Evolutionary conservation across 2,329 filamentous ascomycete genomes (phyloP).

Genomic region (Xylaria sp.): DNA sequence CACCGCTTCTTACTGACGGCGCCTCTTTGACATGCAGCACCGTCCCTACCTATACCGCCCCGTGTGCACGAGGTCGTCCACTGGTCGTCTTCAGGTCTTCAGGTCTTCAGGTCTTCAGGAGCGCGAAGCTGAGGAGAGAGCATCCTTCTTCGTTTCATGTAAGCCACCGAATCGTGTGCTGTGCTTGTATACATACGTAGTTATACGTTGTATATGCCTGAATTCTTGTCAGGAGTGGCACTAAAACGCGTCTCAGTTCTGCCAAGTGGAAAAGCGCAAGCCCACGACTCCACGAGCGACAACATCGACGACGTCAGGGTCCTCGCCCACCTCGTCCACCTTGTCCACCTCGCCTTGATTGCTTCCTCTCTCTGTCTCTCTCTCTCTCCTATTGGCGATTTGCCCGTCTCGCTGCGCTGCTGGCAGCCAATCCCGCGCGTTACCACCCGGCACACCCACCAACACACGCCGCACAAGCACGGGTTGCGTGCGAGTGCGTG

Average conservation of each 20-base stretch:
- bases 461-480: slow-evolving; percentile 31
- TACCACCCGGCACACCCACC: slow-evolving; percentile 18
- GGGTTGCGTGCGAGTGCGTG: slow-evolving; percentile 6
- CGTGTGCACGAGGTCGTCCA: too few relatives aligned
- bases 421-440: slow-evolving; percentile 34
- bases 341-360: too few relatives aligned
- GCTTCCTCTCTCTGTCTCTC: neutral
- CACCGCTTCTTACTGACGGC: neutral
- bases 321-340: too few relatives aligned
- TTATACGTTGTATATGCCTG: neutral
- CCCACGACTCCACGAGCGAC: too few relatives aligned
- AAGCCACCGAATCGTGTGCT: slow-evolving; percentile 12
- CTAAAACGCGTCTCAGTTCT: slow-evolving; percentile 18
- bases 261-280: too few relatives aligned
- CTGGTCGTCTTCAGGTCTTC: too few relatives aligned
- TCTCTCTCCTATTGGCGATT: slow-evolving; percentile 12
- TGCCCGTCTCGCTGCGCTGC: slow-evolving; percentile 21
- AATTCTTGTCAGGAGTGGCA: neutral
- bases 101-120: neutral
- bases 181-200: too few relatives aligned
- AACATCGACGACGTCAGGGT: too few relatives aligned
- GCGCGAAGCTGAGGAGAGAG: slow-evolving; percentile 9
- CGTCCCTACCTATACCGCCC: too few relatives aligned
- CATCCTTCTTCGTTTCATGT: slow-evolving; percentile 19
- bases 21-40: too few relatives aligned